Conservation (phyloP, 2,329 filamentous ascomycete genomes). For the Aspergillus nomiae region DNA sequence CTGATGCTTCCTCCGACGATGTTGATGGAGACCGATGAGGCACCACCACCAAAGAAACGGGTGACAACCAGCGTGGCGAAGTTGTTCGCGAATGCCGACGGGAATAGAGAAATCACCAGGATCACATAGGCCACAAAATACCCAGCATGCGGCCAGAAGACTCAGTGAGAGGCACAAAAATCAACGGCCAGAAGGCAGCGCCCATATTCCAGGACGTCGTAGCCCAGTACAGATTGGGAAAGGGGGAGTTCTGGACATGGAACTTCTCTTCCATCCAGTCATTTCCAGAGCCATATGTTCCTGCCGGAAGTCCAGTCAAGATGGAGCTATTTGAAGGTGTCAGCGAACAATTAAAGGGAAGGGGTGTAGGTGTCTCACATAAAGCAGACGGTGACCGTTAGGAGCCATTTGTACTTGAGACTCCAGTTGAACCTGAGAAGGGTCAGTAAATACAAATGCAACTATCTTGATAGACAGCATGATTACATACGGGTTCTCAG, state of each 20-base stretch:
- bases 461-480: background rate
- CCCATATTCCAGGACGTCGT: constrained; percentile 42
- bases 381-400: constrained; percentile 46
- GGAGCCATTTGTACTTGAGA: constrained; percentile 42
- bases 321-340: constrained; percentile 34
- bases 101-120: constrained; percentile 45
- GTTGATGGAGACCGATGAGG: constrained; percentile 47
- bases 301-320: constrained; percentile 44
- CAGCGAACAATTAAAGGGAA: background rate
- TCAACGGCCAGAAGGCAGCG: constrained; percentile 40
- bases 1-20: constrained; percentile 40
- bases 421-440: constrained; percentile 45
- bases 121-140: constrained; percentile 47
- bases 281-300: constrained; percentile 42
- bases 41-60: constrained; percentile 48
- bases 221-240: constrained; percentile 38
- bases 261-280: constrained; percentile 32
- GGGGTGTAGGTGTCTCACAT: constrained; percentile 29
- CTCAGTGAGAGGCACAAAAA: constrained; percentile 43
- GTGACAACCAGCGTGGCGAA: constrained; percentile 49
- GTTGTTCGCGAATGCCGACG: constrained; percentile 47
- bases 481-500: constrained; percentile 30
- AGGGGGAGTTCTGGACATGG: constrained; percentile 36
- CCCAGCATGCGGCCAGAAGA: constrained; percentile 47
- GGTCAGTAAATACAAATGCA: background rate